phyloP scores from a whole-genome alignment of 2,329 filamentous ascomycete species.

The Stemphylium beticola region DNA sequence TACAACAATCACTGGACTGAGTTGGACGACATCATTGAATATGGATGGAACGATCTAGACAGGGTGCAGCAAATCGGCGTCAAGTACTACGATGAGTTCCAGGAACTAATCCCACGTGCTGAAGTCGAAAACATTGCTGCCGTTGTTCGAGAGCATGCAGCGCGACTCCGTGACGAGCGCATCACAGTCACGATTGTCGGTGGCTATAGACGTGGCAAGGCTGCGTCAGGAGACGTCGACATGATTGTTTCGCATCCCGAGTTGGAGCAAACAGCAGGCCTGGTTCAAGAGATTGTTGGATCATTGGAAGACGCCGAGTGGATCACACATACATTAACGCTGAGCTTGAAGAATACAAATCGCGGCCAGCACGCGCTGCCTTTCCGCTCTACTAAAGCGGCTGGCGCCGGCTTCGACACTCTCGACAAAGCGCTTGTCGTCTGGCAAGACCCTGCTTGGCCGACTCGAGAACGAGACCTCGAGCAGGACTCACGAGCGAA shows the following conservation, averaged over 20 bases:
- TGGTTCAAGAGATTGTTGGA: constrained; percentile 74
- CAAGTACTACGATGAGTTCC: constrained; percentile 91
- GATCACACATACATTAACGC: constrained; percentile 81
- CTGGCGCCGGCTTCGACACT: constrained; percentile 75
- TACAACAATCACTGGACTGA: constrained; percentile 77
- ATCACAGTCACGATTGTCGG: constrained; percentile 73
- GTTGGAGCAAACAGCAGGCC: constrained; percentile 68
- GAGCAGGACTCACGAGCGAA: constrained; percentile 51
- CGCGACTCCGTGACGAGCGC: constrained; percentile 60
- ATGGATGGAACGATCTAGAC: constrained; percentile 75
- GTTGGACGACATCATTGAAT: constrained; percentile 83
- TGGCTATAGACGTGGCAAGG: constrained; percentile 81
- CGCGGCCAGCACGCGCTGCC: constrained; percentile 72
- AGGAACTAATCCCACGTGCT: constrained; percentile 69
- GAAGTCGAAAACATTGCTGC: constrained; percentile 76
- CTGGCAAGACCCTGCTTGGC: constrained; percentile 74
- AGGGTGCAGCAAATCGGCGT: constrained; percentile 91
- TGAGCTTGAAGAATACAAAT: constrained; percentile 73
- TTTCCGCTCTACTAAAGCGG: constrained; percentile 53
- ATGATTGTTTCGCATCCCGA: constrained; percentile 82
- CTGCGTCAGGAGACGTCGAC: constrained; percentile 80
- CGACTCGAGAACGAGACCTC: constrained; percentile 47
- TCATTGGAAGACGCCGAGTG: constrained; percentile 71
- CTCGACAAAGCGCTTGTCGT: constrained; percentile 92
- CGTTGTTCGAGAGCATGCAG: constrained; percentile 70